Evolutionary conservation across 176 grass and related monocot genomes (phyloP), one percentile per base, ranked within the genome.

Genomic region (Juncus inflexus): DNA sequence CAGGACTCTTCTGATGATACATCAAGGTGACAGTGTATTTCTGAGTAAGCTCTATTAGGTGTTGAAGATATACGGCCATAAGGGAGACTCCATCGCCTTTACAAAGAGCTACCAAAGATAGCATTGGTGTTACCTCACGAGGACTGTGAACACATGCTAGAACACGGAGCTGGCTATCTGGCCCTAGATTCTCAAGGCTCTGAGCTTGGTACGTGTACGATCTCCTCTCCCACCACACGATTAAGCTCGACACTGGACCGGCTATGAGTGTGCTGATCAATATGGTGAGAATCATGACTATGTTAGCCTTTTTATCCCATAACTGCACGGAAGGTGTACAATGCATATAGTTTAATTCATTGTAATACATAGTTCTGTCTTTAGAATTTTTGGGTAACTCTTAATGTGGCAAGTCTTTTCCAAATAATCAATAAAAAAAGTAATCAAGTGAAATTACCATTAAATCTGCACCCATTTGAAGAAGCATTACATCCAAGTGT

Each of bases 41-140:
- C 61, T 63, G 79, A 19, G 81, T 78, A 16, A 94, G 77, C 81
- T 94, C 85, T 15, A 80, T 52, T 2, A 94, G 90, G 73, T 94
- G 84, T 7, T 88, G 40, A 15, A 88, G 74, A 72, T 79, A 79
- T 45, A 69, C 45, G 19, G 64, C 50, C 3, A 95, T 19, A 1
- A 70, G 78, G 12, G 69, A 58, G 43, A 9, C n/a, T 2, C 55
- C 45, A 10, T 58, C 42, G 12, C 78, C 72, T 57, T 45, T 52
- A 42, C 82, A 76, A 16, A 83, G 60, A 63, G 79, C 47, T 2
- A 74, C 60, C 38, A 95, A 61, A 15, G 64, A 60, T 38, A 89
- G 82, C 76, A 79, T 72, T 12, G 81, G 37, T 57, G 69, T 62
- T 13, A 79, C 72, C 8, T 78, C 65, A 0, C 55, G 42, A 50